Percentiles rank a stretch among this genome's conserved stretches.
These are phyloP conservation scores for Exophiala xenobiotica DNA, from an alignment of 2,329 filamentous ascomycete species.

Conservation along the genomic window DNA sequence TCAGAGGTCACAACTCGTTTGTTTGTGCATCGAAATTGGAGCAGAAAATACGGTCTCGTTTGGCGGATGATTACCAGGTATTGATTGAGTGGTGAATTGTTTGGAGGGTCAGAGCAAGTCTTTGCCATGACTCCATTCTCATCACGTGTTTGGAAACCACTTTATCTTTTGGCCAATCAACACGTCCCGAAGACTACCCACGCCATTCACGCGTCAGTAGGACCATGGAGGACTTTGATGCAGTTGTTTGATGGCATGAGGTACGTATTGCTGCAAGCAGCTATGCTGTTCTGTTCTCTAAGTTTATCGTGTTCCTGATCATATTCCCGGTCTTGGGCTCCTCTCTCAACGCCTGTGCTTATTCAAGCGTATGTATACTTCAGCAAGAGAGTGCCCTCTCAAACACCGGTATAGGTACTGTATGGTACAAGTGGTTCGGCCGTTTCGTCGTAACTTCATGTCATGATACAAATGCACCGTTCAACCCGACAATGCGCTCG, in stretches of 20 bases:
- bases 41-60: too few species aligned
- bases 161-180: background rate
- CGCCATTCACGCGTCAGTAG: background rate
- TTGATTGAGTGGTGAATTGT: background rate
- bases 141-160: background rate
- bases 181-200: background rate
- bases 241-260: too few species aligned
- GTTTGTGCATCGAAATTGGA: too few species aligned
- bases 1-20: too few species aligned
- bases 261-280: too few species aligned
- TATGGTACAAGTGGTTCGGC: constrained; percentile 10
- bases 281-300: background rate
- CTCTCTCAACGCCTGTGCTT: background rate
- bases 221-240: too few species aligned
- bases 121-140: background rate
- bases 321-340: background rate
- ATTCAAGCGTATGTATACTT: too few species aligned
- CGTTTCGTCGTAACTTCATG: constrained; percentile 17
- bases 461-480: constrained; percentile 11
- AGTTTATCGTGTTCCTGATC: background rate
- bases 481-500: too few species aligned
- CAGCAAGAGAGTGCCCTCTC: too few species aligned
- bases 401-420: background rate
- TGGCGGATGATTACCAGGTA: too few species aligned
- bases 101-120: background rate